Conservation (phyloP, 257 asterid species). For the Euphrasia confusa region DNA sequence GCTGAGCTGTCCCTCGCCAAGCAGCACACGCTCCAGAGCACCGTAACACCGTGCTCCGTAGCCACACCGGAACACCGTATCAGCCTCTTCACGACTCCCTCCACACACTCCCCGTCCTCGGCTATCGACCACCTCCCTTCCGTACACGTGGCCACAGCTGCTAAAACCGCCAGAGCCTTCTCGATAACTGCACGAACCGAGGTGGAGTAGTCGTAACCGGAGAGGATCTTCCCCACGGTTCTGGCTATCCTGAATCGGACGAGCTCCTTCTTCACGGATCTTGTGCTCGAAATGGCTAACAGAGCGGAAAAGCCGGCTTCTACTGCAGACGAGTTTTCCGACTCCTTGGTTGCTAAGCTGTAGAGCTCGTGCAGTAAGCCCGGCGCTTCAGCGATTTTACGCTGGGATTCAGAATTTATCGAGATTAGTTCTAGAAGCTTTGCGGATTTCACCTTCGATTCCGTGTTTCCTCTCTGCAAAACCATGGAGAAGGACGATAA, state of each 20-base stretch:
- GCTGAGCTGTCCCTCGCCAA: constrained; percentile 51
- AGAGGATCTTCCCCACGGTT: constrained; percentile 41
- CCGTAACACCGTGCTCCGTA: constrained; percentile 78
- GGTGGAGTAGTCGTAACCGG: constrained; percentile 30
- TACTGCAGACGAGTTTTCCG: constrained; percentile 24
- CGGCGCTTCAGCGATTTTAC: constrained; percentile 41
- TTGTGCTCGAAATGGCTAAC: constrained; percentile 42
- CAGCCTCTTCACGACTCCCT: constrained; percentile 54
- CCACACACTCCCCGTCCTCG: constrained; percentile 53
- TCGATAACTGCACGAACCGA: constrained; percentile 24
- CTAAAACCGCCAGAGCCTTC: constrained; percentile 47
- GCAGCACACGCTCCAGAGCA: constrained; percentile 86
- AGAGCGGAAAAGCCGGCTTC: constrained; percentile 59
- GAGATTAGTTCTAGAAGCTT: constrained; percentile 50
- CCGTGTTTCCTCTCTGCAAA: constrained; percentile 43
- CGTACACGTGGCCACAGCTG: constrained; percentile 56
- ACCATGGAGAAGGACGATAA: constrained; percentile 34
- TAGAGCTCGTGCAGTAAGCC: constrained; percentile 46
- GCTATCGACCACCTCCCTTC: constrained; percentile 70
- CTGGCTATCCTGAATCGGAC: constrained; percentile 57
- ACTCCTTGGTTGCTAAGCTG: constrained; percentile 33
- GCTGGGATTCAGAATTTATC: constrained; percentile 53
- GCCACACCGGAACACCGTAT: constrained; percentile 69
- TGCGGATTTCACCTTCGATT: constrained; percentile 54
- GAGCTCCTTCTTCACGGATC: constrained; percentile 60